Evolutionary conservation across 805 yeast genomes (phyloP), one percentile per base, ranked within the genome.

Genomic region (Candida ponderosae): DNA sequence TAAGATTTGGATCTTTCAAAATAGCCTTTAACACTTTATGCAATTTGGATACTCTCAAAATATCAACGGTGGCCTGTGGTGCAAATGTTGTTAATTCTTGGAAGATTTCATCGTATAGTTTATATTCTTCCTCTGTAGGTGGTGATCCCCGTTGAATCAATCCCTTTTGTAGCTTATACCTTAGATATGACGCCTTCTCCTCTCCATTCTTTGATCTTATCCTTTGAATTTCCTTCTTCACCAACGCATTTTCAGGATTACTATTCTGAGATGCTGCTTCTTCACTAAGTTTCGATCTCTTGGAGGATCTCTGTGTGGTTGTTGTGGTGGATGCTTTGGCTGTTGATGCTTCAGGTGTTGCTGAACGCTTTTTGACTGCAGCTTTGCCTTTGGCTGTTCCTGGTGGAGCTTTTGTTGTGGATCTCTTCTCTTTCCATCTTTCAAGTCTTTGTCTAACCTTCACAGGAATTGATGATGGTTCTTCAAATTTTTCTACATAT

Each of bases 11-110:
- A 41, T 63, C 60, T 39, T 62, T 63, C 35, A 63, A 41, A 17
- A 73, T 69, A 38, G 74, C 72, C 48, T 66, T 70, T 40, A 73
- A 49, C 1, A 73, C 77, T 50, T 73, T 73, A 47, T 72, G 76
- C 36, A 73, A 56, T 45, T 71, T 73, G 14, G 77, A 69, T 18
- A 54, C 53, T 34, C 56, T 59, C 40, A 73, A 57, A 17, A 71
- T 48, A 14, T 65, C 66, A 17, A 58, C 51, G 21, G 50, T 59
- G 27, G 72, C 62, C 9, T 33, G 34, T 15, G 44, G 37, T 1
- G 71, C 63, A 40, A 70, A 66, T 15, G 63, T 65, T 18, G 61
- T 66, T 18, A 73, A 51, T 28, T 68, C 60, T 38, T 60, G 53
- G 30, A 72, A 55, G 13, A 63, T 60, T 37, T 63, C 50, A 32